Evolutionary conservation across 768 basidiomycete genomes (phyloP).

Genomic region (Trametes elegans): DNA sequence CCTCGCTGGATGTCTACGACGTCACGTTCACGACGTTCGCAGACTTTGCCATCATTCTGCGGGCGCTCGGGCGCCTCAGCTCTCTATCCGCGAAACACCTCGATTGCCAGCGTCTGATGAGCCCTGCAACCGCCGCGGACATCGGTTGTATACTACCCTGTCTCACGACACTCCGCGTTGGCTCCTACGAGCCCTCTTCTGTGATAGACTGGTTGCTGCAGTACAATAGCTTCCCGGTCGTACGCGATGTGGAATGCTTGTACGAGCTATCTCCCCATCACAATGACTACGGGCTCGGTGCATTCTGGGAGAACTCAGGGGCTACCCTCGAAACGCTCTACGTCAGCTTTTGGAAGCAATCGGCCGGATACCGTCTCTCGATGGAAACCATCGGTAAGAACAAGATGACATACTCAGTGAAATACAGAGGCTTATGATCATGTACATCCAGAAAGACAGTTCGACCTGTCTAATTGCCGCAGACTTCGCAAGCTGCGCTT

Average conservation of each 20-base stretch:
- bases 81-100: conserved; percentile 2
- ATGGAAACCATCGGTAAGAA: conserved; percentile 1
- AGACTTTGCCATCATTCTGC: conserved; percentile 11
- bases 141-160: background rate
- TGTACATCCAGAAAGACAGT: background rate
- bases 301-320: conserved; percentile 5
- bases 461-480: conserved; percentile 11
- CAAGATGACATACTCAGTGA: background rate
- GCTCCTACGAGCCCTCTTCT: background rate
- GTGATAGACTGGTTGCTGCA: conserved; percentile 10
- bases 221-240: background rate
- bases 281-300: background rate
- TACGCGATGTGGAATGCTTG: background rate
- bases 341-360: conserved; percentile 6
- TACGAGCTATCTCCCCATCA: conserved; percentile 7
- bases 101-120: conserved; percentile 9
- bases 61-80: background rate
- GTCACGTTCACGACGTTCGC: conserved; percentile 15
- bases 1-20: conserved; percentile 7
- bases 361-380: background rate
- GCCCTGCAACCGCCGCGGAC: background rate
- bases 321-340: conserved; percentile 2
- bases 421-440: background rate
- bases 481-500: conserved; percentile 12
- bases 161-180: background rate